Percentiles rank a stretch among this genome's conserved stretches.
Conservation (phyloP, 352 stramenopile species). For the Globisporangium canariense region DNA sequence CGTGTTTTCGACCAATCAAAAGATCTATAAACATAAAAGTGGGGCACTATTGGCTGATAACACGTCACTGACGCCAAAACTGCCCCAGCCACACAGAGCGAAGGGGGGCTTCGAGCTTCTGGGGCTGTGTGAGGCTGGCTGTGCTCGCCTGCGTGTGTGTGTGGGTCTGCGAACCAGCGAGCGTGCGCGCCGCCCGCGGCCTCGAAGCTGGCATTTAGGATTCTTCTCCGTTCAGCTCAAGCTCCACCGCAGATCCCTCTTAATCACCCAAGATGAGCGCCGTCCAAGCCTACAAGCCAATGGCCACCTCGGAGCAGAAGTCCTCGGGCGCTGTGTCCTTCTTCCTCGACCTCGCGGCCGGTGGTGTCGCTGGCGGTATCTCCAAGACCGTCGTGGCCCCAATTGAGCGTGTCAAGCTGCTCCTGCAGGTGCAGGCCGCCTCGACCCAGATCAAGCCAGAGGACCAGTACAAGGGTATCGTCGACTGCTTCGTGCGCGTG, state of each 20-base stretch:
- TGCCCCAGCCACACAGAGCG: conserved; percentile 6
- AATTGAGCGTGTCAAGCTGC: conserved; percentile 91
- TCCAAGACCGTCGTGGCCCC: conserved; percentile 90
- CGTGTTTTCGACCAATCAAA: conserved; percentile 40
- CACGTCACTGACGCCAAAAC: conserved; percentile 26
- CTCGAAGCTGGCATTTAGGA: conserved; percentile 59
- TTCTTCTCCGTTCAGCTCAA: conserved; percentile 79
- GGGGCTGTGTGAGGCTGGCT: background rate
- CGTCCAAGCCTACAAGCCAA: conserved; percentile 71
- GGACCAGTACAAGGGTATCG: conserved; percentile 91
- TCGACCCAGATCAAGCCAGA: conserved; percentile 90
- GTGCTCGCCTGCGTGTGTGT: background rate
- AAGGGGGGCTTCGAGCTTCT: background rate
- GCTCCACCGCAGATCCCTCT: conserved; percentile 46
- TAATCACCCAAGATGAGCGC: conserved; percentile 70
- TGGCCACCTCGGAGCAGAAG: conserved; percentile 71
- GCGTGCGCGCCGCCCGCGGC: background rate
- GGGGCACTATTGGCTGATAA: conserved; percentile 25
- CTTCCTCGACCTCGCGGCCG: conserved; percentile 78
- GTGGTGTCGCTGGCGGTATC: conserved; percentile 84
- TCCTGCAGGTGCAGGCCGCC: conserved; percentile 89
- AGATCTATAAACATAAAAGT: background rate
- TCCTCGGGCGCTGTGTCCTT: conserved; percentile 51
- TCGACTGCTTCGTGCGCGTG: conserved; percentile 89
- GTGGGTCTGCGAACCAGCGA: background rate